Base-by-base conservation (phyloP, 495 filamentous ascomycete genomes). In the Aspergillus taichungensis region DNA sequence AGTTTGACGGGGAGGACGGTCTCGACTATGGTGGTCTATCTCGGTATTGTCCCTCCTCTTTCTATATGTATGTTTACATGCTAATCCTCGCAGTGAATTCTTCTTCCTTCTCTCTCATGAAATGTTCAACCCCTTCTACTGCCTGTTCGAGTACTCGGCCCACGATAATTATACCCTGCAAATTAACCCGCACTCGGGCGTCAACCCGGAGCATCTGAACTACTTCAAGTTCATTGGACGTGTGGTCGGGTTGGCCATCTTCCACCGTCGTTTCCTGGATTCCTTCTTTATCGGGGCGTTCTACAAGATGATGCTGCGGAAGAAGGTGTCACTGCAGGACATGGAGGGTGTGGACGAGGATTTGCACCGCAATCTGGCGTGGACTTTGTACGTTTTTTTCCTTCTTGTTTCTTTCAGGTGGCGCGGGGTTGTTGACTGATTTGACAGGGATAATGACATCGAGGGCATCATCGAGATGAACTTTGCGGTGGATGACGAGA, bases 121-220 rank as follows among this genome's bases (percentile, higher is more conserved):
- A 74, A 99, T 99, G 92, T 99, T 99, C 70, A 99, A 99, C 66
- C 92, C 92, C 43, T 99, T 99, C 71, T 99, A 99, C 72, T 99
- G 92, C 68, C 76, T 99, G 37, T 99, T 99, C 73, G 92, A 99
- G 71, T 99, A 99, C 64, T 96, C 92, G 50, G 92, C 92, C 28
- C 92, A 99, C 72, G 92, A 99, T 79, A 99, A 99, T 72, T 99
- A 99, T 72, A 99, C 92, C 43, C 83, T 99, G 46, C 92, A 99
- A 69, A 99, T 99, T 73, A 99, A 99, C 70, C 92, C 92, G 46
- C 92, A 99, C 62, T 99, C 92, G 47, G 92, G 92, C 51, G 96
- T 99, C 66, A 99, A 99, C 68, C 94, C 92, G 6, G 92, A 99
- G 68, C 92, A 99, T 77, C 73, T 99, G 53, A 95, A 95, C 58